Conservation (phyloP, 345 rosid species). For the Citrus glauca region DNA sequence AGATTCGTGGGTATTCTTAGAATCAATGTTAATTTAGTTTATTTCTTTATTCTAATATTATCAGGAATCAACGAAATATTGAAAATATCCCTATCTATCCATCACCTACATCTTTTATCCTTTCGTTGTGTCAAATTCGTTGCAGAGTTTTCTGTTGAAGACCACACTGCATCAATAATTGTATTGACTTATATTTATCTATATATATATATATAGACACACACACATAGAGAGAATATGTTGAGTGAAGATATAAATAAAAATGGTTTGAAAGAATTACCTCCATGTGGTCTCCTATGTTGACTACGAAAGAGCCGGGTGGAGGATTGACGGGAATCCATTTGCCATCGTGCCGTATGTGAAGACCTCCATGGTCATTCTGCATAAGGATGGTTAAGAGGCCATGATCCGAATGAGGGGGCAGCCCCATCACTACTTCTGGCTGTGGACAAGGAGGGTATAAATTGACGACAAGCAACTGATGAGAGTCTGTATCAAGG, state of each 20-base stretch:
- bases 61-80: no score
- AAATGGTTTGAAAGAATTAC: background rate
- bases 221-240: no score
- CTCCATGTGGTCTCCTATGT: constrained; percentile 41
- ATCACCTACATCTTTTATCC: no score
- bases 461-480: constrained; percentile 25
- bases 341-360: constrained; percentile 22
- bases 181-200: no score
- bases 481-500: constrained; percentile 18
- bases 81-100: no score
- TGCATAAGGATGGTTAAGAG: constrained; percentile 33
- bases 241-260: background rate
- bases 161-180: no score
- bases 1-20: no score
- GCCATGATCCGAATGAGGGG: constrained; percentile 40
- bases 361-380: constrained; percentile 19
- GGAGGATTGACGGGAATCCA: constrained; percentile 30
- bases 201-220: no score
- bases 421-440: constrained; percentile 32
- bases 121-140: no score
- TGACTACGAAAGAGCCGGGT: constrained; percentile 27
- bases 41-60: no score
- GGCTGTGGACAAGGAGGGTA: constrained; percentile 46
- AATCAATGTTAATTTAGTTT: no score
- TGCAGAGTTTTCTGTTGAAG: no score